These are phyloP conservation scores for Bruguiera hainesii DNA, from an alignment of 441 rosid species.

Conservation along the genomic window DNA sequence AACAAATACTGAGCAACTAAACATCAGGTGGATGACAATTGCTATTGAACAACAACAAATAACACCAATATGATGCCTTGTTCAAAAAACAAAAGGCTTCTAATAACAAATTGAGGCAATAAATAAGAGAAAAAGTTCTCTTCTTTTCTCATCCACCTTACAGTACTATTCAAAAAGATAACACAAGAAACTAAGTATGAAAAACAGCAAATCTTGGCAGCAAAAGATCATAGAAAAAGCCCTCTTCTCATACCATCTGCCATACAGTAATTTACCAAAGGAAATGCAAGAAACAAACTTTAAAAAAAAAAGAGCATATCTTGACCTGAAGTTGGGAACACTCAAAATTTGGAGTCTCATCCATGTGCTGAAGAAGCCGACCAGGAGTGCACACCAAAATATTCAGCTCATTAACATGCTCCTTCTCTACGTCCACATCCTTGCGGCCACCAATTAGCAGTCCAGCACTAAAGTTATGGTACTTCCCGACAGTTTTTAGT, in stretches of 20 bases:
- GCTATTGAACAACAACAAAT: too few species aligned
- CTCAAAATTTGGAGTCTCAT: conserved; percentile 90
- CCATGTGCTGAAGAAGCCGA: conserved; percentile 96
- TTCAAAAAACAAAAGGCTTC: neutral
- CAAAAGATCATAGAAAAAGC: neutral
- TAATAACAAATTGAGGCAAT: neutral
- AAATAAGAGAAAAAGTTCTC: too few species aligned
- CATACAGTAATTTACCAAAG: too few species aligned
- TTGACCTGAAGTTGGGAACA: conserved; percentile 90
- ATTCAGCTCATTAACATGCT: conserved; percentile 70
- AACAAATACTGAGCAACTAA: too few species aligned
- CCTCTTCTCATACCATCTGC: too few species aligned
- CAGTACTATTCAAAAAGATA: too few species aligned
- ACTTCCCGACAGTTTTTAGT: conserved; percentile 66
- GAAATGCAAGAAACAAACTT: neutral
- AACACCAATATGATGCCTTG: neutral
- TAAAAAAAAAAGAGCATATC: conserved; percentile 5
- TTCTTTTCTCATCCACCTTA: too few species aligned
- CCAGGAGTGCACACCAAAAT: conserved; percentile 94
- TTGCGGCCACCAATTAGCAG: conserved; percentile 94
- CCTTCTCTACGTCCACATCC: conserved; percentile 76
- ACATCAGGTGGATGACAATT: too few species aligned
- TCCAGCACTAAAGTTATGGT: conserved; percentile 80
- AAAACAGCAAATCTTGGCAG: too few species aligned
- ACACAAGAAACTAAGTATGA: too few species aligned